Base-by-base conservation (phyloP, 805 yeast genomes). In the Saccharomycopsis babjevae region DNA sequence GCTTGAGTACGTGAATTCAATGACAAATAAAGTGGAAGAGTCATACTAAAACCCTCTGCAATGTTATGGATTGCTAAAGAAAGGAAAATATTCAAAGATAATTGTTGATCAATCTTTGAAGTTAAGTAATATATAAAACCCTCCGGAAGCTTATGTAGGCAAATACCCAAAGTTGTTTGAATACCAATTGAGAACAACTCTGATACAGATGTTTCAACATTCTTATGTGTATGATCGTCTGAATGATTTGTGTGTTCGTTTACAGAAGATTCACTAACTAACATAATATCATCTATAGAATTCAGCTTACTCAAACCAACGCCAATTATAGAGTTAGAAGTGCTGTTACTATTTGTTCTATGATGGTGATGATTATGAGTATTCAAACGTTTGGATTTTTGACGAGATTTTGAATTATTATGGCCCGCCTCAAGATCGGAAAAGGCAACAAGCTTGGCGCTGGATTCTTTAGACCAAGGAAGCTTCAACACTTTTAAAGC, bases 21-120 rank as follows among this genome's bases (percentile, higher is more conserved):
- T 8, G 96, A 89, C 58, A 92, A 81, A 69, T 86, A 94, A 38
- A 93, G 76, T 0, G 98, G 98, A 55, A 92, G 76, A 15, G 96
- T 89, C 88, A 93, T 92, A 16, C 94, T 83, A 70, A 94, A 91
- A 0, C 98, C 99, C 71, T 93, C 99, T 25, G 92, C 86, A 66
- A 90, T 85, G 71, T 94, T 94, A 74, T 93, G 99, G 34, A 94
- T 82, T 13, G 91, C 83, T 69, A 93, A 77, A 56, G 97, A 90
- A 22, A 92, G 71, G 68, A 94, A 92, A 13, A 93, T 89, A 16
- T 89, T 79, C 22, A 90, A 67, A 0, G 98, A 97, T 32, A 91
- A 73, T 38, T 77, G 72, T 4, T 76, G 75, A 68, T 86, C 88
- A 0, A 83, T 84, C 61, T 76, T 75, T 1, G 90, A 79, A 0